Evolutionary conservation across 352 stramenopile species (phyloP).

Genomic region (Globisporangium canariense): DNA sequence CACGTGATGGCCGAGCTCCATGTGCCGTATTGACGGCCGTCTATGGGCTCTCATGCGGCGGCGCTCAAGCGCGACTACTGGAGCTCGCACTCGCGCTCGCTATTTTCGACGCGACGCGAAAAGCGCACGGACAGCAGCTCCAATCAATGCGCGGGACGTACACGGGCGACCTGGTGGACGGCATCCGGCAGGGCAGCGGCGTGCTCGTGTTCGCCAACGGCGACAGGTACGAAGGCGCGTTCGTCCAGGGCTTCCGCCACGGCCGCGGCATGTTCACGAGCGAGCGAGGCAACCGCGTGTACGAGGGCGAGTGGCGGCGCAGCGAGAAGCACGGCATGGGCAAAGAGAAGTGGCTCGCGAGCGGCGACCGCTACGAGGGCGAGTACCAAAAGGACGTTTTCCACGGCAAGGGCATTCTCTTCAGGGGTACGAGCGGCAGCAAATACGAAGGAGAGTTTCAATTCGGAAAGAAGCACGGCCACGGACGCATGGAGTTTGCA

Average conservation of each 20-base stretch:
- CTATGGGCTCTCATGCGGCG: not conserved
- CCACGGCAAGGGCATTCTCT: conserved; percentile 50
- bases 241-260: conserved; percentile 53
- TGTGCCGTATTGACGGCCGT: not conserved
- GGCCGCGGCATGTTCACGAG: conserved; percentile 54
- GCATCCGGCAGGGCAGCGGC: conserved; percentile 50
- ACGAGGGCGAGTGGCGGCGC: conserved; percentile 59
- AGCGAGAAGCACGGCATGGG: conserved; percentile 50
- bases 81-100: not conserved
- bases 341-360: conserved; percentile 53
- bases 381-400: conserved; percentile 54
- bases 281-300: conserved; percentile 40
- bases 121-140: not conserved
- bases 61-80: not conserved
- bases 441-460: conserved; percentile 67
- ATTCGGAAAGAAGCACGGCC: conserved; percentile 45
- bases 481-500: conserved; percentile 61
- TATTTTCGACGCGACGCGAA: not conserved
- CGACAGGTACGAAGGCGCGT: conserved; percentile 66
- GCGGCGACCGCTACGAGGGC: conserved; percentile 60
- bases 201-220: conserved; percentile 59
- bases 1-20: not conserved
- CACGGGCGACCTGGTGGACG: conserved; percentile 48
- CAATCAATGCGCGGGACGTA: conserved; percentile 44
- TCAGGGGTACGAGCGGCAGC: conserved; percentile 31